These are phyloP conservation scores for Cryptosporidium ubiquitum DNA, from an alignment of 169 alveolate species.

Conservation along the genomic window DNA sequence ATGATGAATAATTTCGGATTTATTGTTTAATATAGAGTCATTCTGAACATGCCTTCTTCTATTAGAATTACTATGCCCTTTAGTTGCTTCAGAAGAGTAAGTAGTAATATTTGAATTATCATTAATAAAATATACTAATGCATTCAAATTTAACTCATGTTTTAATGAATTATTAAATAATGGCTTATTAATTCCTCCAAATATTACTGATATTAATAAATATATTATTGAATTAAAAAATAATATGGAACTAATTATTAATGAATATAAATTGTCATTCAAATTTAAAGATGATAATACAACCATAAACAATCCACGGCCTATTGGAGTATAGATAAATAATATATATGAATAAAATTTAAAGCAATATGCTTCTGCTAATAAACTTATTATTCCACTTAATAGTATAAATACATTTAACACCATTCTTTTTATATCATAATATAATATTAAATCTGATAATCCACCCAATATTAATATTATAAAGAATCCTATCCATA, in stretches of 20 bases:
- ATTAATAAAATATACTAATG: slow-evolving; percentile 20
- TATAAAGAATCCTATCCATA: slow-evolving; percentile 37
- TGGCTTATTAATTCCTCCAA: slow-evolving; percentile 68
- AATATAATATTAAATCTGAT: slow-evolving; percentile 1
- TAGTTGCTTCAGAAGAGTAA: neutral
- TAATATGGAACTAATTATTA: neutral
- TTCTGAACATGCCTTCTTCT: neutral
- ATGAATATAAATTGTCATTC: slow-evolving; percentile 27
- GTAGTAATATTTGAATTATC: neutral
- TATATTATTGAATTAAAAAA: slow-evolving; percentile 18
- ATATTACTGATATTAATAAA: slow-evolving; percentile 29
- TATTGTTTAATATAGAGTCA: neutral
- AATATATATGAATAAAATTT: slow-evolving; percentile 42
- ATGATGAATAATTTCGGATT: neutral
- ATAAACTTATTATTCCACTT: slow-evolving; percentile 11
- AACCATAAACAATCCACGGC: slow-evolving; percentile 56
- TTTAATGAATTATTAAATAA: slow-evolving; percentile 49
- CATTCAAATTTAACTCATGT: slow-evolving; percentile 14
- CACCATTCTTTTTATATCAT: slow-evolving; percentile 24
- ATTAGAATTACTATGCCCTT: no score
- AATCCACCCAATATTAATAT: slow-evolving; percentile 9
- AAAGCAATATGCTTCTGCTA: slow-evolving; percentile 52
- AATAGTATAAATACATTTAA: slow-evolving; percentile 14
- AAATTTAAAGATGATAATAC: slow-evolving; percentile 23
- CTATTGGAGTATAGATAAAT: slow-evolving; percentile 66